Evolutionary conservation across 139 green algal genomes (phyloP), one percentile per base, ranked within the genome.

Genomic region (Spirogloea muscicola): DNA sequence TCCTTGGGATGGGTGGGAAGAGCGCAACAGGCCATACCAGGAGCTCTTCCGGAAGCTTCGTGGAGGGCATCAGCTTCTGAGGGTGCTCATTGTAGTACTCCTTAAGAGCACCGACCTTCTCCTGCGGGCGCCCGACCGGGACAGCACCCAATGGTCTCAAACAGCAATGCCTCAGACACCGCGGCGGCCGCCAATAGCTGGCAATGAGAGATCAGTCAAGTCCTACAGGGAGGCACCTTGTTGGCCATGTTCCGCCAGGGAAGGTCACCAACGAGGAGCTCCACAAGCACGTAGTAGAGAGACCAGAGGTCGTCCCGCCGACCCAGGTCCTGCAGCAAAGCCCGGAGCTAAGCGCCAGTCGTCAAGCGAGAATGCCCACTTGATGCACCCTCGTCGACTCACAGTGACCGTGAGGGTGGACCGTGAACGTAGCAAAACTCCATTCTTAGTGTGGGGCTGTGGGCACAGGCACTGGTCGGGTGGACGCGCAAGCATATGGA

Each of bases 281-380:
- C 92, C 4, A 90, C 84, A 62, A 96, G 40, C 48, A 91, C 88
- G 68, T 95, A 96, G 0, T 96, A 70, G 87, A 93, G 91, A 49
- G 69, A 86, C 91, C 91, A 96, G 40, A 97, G 68, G 85, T 96
- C 91, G 67, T 96, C 92, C 7, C 90, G 33, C n/a, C 90, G 81
- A 27, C 87, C 66, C 65, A 83, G 48, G 42, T 86, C 80, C 42
- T 77, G 57, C 36, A 10, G 6, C 3, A 18, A n/a, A 37, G 25
- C 63, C 16, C 16, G 29, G 3, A 18, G 31, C n/a, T 33, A 72
- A 3, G 29, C 48, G 37, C 6, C 25, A 62, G 62, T 4, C 37
- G 37, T 49, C 0, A 1, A 13, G 13, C 31, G 34, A 48, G 10
- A 16, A 10, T 36, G 13, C 13, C 10, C 55, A 64, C 16, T 51